Evolutionary conservation across 768 basidiomycete species (phyloP), one percentile per base, ranked within the genome.

Genomic region (Lentinus tigrinus): DNA sequence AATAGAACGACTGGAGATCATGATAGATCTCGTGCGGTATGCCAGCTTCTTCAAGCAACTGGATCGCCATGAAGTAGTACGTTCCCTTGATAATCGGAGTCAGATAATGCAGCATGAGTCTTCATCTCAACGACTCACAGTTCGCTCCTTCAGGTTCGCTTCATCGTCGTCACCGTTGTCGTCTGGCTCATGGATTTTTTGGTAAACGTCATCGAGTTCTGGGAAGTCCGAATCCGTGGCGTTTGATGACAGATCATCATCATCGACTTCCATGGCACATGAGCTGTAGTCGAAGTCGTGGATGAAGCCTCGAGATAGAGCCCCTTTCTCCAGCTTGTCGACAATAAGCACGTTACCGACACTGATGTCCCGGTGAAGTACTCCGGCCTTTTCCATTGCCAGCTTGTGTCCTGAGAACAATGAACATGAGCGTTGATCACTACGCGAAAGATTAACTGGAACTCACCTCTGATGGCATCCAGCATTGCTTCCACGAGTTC

Each of bases 321-420:
- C 5, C 31, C 48, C 54, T 24, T 19, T 9, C 11, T 48, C 36
- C 4, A n/a, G 24, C 16, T 28, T 27, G 37, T 47, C 52, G 0
- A 26, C 47, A 42, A 67, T 63, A 17, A 67, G 52, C 17, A 67
- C 60, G 23, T 67, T 67, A 2, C 53, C 52, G 2, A 53, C 43
- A 24, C 66, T 67, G 42, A 67, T 28, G 39, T 67, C 66, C 1
- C 63, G 50, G 23, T 64, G 66, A 3, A 67, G 34, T 16, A 67
- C 40, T 1, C 53, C 52, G 7, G 60, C 62, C n/a, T 47, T 26
- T 28, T 47, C 40, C 53, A 46, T 56, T 2, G 59, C 59, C 10
- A 40, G 27, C 8, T 21, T n/a, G 19, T 66, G 65, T 1, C 59
- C 65, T 66, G 36, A 8, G 49, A 19, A 16, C 40, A 11, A 13